A percentile compares a stretch with the other conserved stretches of the same genome.
phyloP scores from a whole-genome alignment of 192 early-diverging fungal genomes.

The Gigaspora rosea region DNA sequence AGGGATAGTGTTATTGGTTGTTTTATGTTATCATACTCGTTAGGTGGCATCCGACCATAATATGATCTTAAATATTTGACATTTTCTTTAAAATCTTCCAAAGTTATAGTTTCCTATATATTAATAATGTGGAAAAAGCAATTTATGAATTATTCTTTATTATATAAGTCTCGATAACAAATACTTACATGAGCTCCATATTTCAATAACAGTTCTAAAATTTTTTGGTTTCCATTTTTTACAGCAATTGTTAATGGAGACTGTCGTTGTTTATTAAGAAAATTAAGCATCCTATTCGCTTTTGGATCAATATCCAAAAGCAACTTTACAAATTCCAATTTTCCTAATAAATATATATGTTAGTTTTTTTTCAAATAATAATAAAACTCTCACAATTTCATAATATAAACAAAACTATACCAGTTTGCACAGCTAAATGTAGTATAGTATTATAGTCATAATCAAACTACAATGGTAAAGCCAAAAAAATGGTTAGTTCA shows the following conservation, averaged over 20 bases:
- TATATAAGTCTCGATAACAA: background rate
- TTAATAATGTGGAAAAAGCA: background rate
- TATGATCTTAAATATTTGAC: background rate
- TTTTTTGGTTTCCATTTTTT: background rate
- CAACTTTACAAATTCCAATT: too few relatives aligned
- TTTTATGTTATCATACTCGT: background rate
- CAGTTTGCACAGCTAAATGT: background rate
- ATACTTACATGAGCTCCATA: conserved; percentile 14
- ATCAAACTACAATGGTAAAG: conserved; percentile 26
- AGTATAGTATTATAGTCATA: conserved; percentile 8
- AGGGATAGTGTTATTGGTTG: conserved; percentile 21
- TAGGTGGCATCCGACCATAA: too few relatives aligned
- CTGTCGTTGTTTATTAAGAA: background rate
- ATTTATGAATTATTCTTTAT: background rate
- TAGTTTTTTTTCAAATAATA: too few relatives aligned
- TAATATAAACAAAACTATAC: too few relatives aligned
- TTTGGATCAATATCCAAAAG: too few relatives aligned
- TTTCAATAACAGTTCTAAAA: background rate
- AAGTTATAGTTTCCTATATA: background rate
- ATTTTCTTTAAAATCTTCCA: background rate
- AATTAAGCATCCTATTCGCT: too few relatives aligned
- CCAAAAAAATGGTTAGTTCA: too few relatives aligned
- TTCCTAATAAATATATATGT: too few relatives aligned
- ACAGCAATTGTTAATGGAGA: background rate
- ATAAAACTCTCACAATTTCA: too few relatives aligned